A percentile compares a stretch with the other conserved stretches of the same genome.
phyloP scores from a whole-genome alignment of 345 rosid genomes.

The Eucalyptus curtisii region DNA sequence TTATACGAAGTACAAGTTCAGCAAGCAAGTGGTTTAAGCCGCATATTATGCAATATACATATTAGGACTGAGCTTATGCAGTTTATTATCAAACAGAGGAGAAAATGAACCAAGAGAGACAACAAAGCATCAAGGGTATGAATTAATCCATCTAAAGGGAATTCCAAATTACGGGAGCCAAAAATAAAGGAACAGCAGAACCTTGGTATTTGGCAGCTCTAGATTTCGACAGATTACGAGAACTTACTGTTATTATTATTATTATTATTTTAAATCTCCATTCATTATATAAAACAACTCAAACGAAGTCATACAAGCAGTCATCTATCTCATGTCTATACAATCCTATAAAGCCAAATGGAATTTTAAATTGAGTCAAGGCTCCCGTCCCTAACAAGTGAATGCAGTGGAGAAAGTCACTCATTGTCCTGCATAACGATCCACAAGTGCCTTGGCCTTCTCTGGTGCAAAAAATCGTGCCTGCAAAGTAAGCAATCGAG shows the following conservation, averaged over 20 bases:
- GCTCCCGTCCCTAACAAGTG: not conserved
- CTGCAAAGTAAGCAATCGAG: slow-evolving; percentile 16
- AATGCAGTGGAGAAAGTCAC: not conserved
- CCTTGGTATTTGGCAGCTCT: not conserved
- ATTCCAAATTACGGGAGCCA: not conserved
- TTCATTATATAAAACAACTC: not conserved
- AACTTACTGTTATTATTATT: too few species aligned
- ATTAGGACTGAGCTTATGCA: not conserved
- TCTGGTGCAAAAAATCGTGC: slow-evolving; percentile 92
- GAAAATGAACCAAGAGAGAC: not conserved
- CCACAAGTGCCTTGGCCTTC: slow-evolving; percentile 79
- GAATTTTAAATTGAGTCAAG: not conserved
- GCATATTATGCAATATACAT: not conserved
- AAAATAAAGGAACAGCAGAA: not conserved
- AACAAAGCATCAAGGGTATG: not conserved
- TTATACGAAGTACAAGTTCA: not conserved
- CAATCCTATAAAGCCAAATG: not conserved
- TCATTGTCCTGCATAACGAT: slow-evolving; percentile 62
- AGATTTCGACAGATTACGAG: not conserved
- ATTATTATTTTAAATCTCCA: too few species aligned
- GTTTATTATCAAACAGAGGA: not conserved
- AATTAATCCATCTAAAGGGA: not conserved
- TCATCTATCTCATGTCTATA: not conserved
- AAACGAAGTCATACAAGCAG: not conserved
- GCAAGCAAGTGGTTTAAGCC: not conserved